Base-by-base conservation (phyloP, 2,329 filamentous ascomycete genomes). In the Pyricularia grisea region DNA sequence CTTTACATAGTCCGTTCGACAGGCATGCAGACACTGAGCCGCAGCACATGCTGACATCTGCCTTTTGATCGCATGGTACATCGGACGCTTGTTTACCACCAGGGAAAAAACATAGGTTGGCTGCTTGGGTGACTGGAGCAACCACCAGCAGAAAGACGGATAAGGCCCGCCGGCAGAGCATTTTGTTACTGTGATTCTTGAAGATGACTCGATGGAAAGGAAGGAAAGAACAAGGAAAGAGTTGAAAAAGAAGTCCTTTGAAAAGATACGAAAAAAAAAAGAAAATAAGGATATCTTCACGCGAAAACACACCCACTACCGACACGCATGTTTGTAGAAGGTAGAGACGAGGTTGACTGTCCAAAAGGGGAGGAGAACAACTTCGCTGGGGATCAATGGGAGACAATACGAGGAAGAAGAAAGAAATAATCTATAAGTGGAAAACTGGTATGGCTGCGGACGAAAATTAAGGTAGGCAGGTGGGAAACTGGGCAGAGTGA, bases 71-170 rank as follows among this genome's bases (percentile, higher is more conserved):
- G 60, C 71, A 72, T 4, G 71, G 71, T 1, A 71, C 67, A 58
- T 73, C 69, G 70, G 82, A 74, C 30, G 64, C 72, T 27, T 72
- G 72, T 17, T 20, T 25, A 6, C 68, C 67, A 63, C 42, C 50
- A 42, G 65, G 68, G n/a, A 65, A 68, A 11, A 73, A 70, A 27
- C 71, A 73, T 12, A 76, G 25, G 60, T 42, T 68, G 28, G 27
- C 55, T 65, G 50, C 27, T 36, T 70, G 23, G 28, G 66, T 42
- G 14, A 23, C 20, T 27, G 55, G 55, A n/a, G 36, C 66, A 12
- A 23, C 50, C 36, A 67, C 67, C 67, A 68, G 67, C 23, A 68
- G 67, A n/a, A 42, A 20, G n/a, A 68, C 17, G 10, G n/a, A 50
- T 60, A 68, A 30, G 23, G 55, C 20, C 66, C 66, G 66, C 28